Conservation (phyloP, 1,284 basidiomycete genomes). For the Apiotrichum gamsii region DNA sequence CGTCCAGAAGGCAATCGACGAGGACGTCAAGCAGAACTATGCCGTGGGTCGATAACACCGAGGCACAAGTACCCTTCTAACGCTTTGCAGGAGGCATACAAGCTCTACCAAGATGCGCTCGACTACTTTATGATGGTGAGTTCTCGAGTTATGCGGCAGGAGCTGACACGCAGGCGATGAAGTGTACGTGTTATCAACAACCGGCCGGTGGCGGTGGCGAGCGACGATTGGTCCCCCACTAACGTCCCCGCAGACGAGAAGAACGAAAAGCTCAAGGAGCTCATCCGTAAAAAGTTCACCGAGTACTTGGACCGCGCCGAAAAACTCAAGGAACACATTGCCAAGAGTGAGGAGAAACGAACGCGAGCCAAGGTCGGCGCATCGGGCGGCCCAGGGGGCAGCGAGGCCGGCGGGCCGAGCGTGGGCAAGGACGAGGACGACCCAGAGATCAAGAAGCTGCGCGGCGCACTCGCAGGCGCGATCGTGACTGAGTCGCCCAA, state of each 20-base stretch:
- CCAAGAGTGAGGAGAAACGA: constrained; percentile 60
- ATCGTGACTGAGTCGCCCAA: constrained; percentile 93
- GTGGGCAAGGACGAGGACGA: constrained; percentile 72
- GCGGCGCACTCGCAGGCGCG: constrained; percentile 77
- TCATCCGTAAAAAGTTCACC: constrained; percentile 83
- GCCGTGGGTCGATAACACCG: constrained; percentile 27
- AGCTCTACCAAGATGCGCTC: constrained; percentile 86
- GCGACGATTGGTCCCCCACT: too few species aligned
- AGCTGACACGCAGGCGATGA: constrained; percentile 48
- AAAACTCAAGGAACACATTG: constrained; percentile 78
- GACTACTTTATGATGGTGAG: constrained; percentile 94
- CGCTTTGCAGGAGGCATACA: constrained; percentile 68
- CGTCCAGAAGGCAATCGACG: constrained; percentile 91
- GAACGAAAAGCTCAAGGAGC: constrained; percentile 83
- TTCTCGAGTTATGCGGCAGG: neutral
- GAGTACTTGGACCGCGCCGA: constrained; percentile 93
- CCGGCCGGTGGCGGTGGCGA: neutral
- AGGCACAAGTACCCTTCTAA: too few species aligned
- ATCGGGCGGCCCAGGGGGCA: constrained; percentile 59
- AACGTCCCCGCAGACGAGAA: constrained; percentile 85
- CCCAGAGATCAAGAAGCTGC: constrained; percentile 89
- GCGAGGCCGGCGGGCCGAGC: constrained; percentile 59
- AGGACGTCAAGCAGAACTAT: constrained; percentile 91
- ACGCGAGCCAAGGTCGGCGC: constrained; percentile 71
- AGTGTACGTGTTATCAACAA: constrained; percentile 54